These are phyloP conservation scores for Aureobasidium lini DNA, from an alignment of 2,329 filamentous ascomycete species.

Conservation along the genomic window DNA sequence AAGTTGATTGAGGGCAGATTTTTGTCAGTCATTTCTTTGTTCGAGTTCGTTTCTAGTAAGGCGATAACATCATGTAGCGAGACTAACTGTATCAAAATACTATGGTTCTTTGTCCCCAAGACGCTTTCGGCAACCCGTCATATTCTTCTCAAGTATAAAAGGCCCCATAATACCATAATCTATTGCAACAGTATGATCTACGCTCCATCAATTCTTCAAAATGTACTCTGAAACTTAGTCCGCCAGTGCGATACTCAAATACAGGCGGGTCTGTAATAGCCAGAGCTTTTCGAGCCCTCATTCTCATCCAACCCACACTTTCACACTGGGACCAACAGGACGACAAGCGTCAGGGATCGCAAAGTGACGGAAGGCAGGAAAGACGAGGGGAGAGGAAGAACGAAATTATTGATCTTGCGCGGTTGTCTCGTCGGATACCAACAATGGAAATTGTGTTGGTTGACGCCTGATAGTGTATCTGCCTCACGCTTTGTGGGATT, in stretches of 20 bases:
- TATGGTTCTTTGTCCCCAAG: too few relatives aligned
- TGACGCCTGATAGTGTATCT: conserved; percentile 28
- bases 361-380: neutral
- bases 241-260: conserved; percentile 22
- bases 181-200: neutral
- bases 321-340: neutral
- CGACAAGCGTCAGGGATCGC: neutral
- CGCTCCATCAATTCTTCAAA: neutral
- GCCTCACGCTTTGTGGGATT: conserved; percentile 19
- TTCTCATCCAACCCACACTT: neutral
- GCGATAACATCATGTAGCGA: too few relatives aligned
- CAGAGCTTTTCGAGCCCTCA: conserved; percentile 14
- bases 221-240: conserved; percentile 29
- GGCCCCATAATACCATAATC: neutral
- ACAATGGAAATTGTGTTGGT: conserved; percentile 18
- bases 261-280: conserved; percentile 28
- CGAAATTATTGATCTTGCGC: conserved; percentile 10
- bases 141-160: too few relatives aligned
- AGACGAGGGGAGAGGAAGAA: conserved; percentile 14
- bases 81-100: too few relatives aligned
- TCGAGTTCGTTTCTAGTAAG: too few relatives aligned
- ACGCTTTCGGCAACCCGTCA: too few relatives aligned
- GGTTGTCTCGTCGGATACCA: conserved; percentile 17
- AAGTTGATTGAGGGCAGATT: too few relatives aligned
- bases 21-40: too few relatives aligned